Evolutionary conservation across 306 rosid genomes (phyloP).

Genomic region (Amphicarpaea edgeworthii): DNA sequence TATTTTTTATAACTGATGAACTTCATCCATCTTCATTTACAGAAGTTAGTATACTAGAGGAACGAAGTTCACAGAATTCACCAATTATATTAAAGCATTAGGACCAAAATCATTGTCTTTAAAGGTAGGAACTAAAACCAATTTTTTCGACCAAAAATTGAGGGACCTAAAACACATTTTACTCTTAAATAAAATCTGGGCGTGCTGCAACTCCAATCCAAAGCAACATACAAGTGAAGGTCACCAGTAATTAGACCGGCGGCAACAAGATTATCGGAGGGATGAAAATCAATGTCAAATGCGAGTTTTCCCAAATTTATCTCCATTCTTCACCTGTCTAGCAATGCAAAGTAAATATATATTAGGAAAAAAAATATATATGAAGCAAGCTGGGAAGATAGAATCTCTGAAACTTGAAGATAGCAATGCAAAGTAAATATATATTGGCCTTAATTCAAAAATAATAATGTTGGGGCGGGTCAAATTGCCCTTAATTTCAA

Average conservation of each 20-base stretch:
- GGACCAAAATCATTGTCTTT: not conserved
- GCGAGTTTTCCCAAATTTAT: slow-evolving; percentile 69
- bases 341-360: not conserved
- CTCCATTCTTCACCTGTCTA: slow-evolving; percentile 57
- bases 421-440: too few species aligned
- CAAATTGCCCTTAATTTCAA: too few species aligned
- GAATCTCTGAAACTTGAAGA: too few species aligned
- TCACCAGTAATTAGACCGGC: slow-evolving; percentile 73
- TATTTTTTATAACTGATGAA: not conserved
- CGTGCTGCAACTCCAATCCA: not conserved
- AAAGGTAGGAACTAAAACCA: not conserved
- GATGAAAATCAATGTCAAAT: slow-evolving; percentile 86
- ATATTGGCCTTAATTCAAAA: too few species aligned
- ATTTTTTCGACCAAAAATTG: not conserved
- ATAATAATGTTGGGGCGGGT: not conserved
- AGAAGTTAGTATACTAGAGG: not conserved
- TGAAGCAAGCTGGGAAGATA: too few species aligned
- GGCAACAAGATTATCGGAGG: slow-evolving; percentile 66
- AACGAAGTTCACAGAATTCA: not conserved
- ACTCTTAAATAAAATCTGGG: not conserved
- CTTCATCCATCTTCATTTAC: not conserved
- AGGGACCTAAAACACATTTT: not conserved
- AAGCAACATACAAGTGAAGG: slow-evolving; percentile 64
- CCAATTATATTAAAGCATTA: not conserved
- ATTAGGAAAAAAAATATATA: too few species aligned